A percentile compares a stretch with the other conserved stretches of the same genome.
phyloP scores from a whole-genome alignment of 2,329 filamentous ascomycete genomes.

The Cordyceps tenuipes region DNA sequence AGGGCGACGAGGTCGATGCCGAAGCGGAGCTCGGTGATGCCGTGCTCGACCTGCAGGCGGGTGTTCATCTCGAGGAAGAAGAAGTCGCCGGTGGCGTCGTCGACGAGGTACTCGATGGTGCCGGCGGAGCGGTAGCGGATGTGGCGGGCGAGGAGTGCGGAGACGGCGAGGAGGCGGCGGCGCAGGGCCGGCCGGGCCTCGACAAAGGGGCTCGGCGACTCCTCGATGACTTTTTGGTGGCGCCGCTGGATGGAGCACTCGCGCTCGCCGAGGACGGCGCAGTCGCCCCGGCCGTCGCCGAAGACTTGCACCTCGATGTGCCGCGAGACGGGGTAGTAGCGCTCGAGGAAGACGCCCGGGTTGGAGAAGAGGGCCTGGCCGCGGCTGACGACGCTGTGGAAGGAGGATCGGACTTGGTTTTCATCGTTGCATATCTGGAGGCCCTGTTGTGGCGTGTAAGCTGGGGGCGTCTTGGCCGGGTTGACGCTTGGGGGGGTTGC shows the following conservation, averaged over 20 bases:
- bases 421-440: neutral
- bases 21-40: slow-evolving; percentile 63
- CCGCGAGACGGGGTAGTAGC: slow-evolving; percentile 27
- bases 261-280: slow-evolving; percentile 30
- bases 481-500: neutral
- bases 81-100: slow-evolving; percentile 22
- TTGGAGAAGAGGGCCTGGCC: slow-evolving; percentile 16
- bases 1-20: slow-evolving; percentile 61
- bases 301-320: slow-evolving; percentile 40
- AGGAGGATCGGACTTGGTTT: slow-evolving; percentile 1
- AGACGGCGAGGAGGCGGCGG: neutral
- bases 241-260: slow-evolving; percentile 38
- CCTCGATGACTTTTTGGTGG: slow-evolving; percentile 40
- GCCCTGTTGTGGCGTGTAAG: slow-evolving; percentile 10
- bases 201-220: slow-evolving; percentile 18
- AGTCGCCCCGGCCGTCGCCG: slow-evolving; percentile 30
- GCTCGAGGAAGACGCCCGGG: slow-evolving; percentile 28
- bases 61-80: slow-evolving; percentile 40
- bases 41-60: slow-evolving; percentile 37
- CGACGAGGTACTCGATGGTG: slow-evolving; percentile 33
- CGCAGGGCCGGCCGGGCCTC: neutral
- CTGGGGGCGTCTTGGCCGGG: neutral
- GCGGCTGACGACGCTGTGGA: neutral
- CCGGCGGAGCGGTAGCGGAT: slow-evolving; percentile 27
- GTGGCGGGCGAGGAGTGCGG: neutral